Conservation (phyloP, 768 basidiomycete species). For the Gelatoporia subvermispora region DNA sequence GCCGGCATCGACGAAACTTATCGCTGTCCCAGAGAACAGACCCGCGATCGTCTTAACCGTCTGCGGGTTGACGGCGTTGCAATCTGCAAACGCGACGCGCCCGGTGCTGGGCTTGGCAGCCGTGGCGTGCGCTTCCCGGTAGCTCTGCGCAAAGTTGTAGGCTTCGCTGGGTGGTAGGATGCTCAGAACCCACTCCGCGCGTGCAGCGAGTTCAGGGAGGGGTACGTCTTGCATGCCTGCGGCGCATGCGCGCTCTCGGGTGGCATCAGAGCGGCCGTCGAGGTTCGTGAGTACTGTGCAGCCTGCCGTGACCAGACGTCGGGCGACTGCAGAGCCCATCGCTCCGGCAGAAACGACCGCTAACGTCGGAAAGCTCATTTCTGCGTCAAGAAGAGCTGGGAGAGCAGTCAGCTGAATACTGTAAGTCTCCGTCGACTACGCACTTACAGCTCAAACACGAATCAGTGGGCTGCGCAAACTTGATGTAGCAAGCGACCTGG, state of each 20-base stretch:
- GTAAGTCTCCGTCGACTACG: too few species aligned
- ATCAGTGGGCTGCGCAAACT: too few species aligned
- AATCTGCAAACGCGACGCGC: slow-evolving; percentile 40
- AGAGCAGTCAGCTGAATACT: too few species aligned
- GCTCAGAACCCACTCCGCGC: slow-evolving; percentile 46
- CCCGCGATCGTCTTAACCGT: slow-evolving; percentile 43
- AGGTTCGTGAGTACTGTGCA: slow-evolving; percentile 52
- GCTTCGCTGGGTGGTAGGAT: slow-evolving; percentile 57
- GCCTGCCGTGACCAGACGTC: slow-evolving; percentile 40
- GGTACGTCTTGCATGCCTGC: slow-evolving; percentile 45
- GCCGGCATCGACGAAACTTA: slow-evolving; percentile 48
- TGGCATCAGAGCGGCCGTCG: slow-evolving; percentile 46
- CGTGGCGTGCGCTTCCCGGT: slow-evolving; percentile 25
- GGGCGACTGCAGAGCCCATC: slow-evolving; percentile 57
- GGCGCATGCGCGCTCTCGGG: slow-evolving; percentile 42
- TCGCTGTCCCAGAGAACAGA: slow-evolving; percentile 35
- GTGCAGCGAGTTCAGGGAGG: slow-evolving; percentile 31
- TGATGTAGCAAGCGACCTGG: too few species aligned
- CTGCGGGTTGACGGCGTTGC: slow-evolving; percentile 53
- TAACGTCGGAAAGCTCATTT: slow-evolving; percentile 23
- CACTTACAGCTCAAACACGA: too few species aligned
- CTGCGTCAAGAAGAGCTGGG: too few species aligned
- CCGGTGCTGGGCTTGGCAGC: not conserved
- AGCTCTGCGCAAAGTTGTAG: slow-evolving; percentile 36
- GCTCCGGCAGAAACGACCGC: slow-evolving; percentile 51